phyloP scores from a whole-genome alignment of 2,329 filamentous ascomycete genomes.

The Lachnum nothofagi region DNA sequence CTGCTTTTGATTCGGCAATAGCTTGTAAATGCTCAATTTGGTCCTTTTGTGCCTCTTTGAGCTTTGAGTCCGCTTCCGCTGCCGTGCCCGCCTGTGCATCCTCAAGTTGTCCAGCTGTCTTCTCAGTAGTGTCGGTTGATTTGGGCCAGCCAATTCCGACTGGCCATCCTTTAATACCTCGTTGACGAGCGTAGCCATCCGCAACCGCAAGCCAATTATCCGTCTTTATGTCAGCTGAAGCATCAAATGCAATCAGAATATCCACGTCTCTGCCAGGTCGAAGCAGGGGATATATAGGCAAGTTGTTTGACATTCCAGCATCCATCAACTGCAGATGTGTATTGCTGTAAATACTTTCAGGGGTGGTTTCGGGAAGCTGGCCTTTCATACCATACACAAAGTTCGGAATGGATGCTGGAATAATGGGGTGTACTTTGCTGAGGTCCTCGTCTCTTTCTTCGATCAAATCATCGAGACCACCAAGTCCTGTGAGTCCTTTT shows the following conservation, averaged over 20 bases:
- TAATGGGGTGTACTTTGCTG: constrained; percentile 88
- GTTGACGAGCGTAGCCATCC: constrained; percentile 86
- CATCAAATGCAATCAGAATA: constrained; percentile 87
- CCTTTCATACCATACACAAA: constrained; percentile 77
- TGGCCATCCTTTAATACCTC: constrained; percentile 91
- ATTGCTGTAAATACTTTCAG: constrained; percentile 65
- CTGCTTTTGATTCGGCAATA: constrained; percentile 25
- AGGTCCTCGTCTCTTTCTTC: constrained; percentile 77
- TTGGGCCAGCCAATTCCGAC: constrained; percentile 91
- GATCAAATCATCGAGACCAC: constrained; percentile 74
- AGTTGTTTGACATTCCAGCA: constrained; percentile 96
- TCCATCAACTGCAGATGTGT: constrained; percentile 85
- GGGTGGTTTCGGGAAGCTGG: constrained; percentile 69
- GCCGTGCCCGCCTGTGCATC: constrained; percentile 55
- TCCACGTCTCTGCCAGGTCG: constrained; percentile 85
- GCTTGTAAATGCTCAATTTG: constrained; percentile 37
- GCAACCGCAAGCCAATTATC: constrained; percentile 96
- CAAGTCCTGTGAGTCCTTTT: constrained; percentile 67
- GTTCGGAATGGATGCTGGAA: constrained; percentile 86
- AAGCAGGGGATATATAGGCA: constrained; percentile 90
- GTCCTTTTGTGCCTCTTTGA: constrained; percentile 54
- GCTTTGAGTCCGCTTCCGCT: constrained; percentile 57
- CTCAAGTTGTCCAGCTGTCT: constrained; percentile 61
- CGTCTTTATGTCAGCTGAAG: constrained; percentile 80
- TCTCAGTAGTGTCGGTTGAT: constrained; percentile 49